Evolutionary conservation across 2,329 filamentous ascomycete species (phyloP).

Genomic region (Monascus ruber): DNA sequence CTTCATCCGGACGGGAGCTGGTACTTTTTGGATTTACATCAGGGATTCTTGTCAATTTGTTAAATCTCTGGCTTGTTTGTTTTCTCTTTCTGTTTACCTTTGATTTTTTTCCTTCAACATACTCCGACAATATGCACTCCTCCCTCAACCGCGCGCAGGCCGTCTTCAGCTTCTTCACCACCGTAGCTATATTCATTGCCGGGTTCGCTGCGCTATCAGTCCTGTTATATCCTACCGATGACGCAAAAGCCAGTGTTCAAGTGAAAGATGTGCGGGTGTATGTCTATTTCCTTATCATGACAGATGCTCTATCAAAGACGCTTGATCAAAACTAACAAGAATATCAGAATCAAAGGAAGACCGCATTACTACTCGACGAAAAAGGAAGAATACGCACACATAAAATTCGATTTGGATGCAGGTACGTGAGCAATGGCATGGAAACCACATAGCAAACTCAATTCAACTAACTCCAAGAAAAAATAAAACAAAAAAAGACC

Average conservation of each 20-base stretch:
- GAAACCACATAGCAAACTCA: neutral
- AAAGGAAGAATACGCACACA: slow-evolving; percentile 89
- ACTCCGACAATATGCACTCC: slow-evolving; percentile 63
- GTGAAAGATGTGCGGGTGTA: slow-evolving; percentile 71
- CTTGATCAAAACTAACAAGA: slow-evolving; percentile 1
- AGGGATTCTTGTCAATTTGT: neutral
- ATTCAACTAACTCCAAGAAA: neutral
- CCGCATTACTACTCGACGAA: slow-evolving; percentile 93
- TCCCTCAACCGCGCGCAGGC: slow-evolving; percentile 75
- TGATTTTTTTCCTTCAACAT: neutral
- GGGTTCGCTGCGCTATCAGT: slow-evolving; percentile 72
- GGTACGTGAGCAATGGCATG: slow-evolving; percentile 26
- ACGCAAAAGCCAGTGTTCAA: slow-evolving; percentile 42
- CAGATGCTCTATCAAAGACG: too few species aligned
- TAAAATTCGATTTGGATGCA: slow-evolving; percentile 85
- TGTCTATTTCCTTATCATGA: slow-evolving; percentile 12
- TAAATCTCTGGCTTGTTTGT: neutral
- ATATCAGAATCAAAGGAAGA: slow-evolving; percentile 63
- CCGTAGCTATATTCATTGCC: slow-evolving; percentile 72
- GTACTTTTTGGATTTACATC: too few species aligned
- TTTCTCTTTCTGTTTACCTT: neutral
- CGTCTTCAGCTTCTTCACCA: slow-evolving; percentile 96
- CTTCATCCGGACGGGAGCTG: too few species aligned
- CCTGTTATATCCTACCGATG: slow-evolving; percentile 43
- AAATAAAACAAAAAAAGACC: slow-evolving; percentile 41